Base-by-base conservation (phyloP, 352 stramenopile genomes). In the Aphanomyces invadans region DNA sequence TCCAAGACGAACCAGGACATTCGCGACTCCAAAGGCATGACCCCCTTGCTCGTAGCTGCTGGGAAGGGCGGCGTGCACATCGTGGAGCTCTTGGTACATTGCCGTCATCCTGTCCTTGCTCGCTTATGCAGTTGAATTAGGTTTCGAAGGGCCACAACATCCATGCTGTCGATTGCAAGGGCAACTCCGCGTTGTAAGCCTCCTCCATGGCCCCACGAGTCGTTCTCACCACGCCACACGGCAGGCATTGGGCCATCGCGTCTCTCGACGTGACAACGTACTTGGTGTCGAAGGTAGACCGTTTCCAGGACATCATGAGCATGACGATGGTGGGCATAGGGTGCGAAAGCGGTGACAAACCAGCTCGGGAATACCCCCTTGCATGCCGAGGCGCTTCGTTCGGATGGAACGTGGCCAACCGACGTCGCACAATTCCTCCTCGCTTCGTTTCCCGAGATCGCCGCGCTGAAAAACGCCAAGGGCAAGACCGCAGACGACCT, bases 371-470 rank as follows among this genome's bases (percentile, higher is more conserved):
- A 86, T 68, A 84, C 78, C 1, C 79, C 83, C 19, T 55, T 92
- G 63, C 83, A 90, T 61, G 79, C 81, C 4, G 81, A 92, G 63
- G 81, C 81, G n/a, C 84, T 88, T 74, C 83, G 89, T 51, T 88
- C 81, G 60, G 80, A 90, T 17, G 60, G 76, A 2, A 77, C 73
- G 23, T 91, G 83, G 81, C 83, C 83, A 0, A 88, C 74, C 3
- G 67, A 71, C 2, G 78, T 77, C 21, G 80, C 78, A 11, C 67
- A 79, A 0, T 64, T 65, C 1, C 62, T 91, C 25, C 67, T 69
- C 1, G 73, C 70, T 54, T 79, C 76, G 5, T 91, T 88, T 55
- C 78, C 80, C 2, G 71, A 88, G 60, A 70, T 88, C 28, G 74
- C 76, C 23, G 62, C 62, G 12, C 74, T 81, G n/a, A 63, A 73